Conservation (phyloP, 2,329 filamentous ascomycete species). For the Neophaeococcomyces aloes region DNA sequence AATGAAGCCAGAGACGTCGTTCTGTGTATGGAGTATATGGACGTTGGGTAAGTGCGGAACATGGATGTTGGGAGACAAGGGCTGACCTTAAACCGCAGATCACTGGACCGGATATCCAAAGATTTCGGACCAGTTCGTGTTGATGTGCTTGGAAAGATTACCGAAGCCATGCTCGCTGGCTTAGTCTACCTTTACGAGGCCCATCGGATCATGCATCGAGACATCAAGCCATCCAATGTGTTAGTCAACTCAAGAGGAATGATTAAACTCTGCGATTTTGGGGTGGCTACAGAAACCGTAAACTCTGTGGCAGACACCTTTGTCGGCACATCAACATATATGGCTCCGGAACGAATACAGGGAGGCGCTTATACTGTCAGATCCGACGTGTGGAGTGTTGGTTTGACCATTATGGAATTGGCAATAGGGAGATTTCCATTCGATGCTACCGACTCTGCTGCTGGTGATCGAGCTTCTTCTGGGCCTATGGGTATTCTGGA, state of each 20-base stretch:
- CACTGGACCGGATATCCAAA: constrained; percentile 85
- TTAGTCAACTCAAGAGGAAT: constrained; percentile 86
- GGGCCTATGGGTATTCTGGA: constrained; percentile 90
- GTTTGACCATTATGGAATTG: constrained; percentile 88
- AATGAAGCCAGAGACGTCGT: constrained; percentile 96
- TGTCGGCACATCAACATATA: constrained; percentile 96
- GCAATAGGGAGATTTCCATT: constrained; percentile 98
- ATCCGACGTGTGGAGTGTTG: constrained; percentile 98
- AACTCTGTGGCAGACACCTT: constrained; percentile 98
- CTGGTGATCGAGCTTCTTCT: constrained; percentile 53
- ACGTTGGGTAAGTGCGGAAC: constrained; percentile 69
- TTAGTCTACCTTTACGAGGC: constrained; percentile 90
- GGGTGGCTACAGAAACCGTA: constrained; percentile 93
- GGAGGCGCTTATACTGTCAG: constrained; percentile 96
- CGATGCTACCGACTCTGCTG: constrained; percentile 67
- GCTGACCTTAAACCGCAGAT: constrained; percentile 42
- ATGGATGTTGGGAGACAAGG: constrained; percentile 8
- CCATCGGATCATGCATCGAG: constrained; percentile 97
- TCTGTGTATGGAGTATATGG: constrained; percentile 99
- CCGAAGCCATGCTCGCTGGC: constrained; percentile 85
- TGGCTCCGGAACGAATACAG: constrained; percentile 96
- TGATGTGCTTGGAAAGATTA: constrained; percentile 94
- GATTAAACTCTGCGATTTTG: constrained; percentile 98
- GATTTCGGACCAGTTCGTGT: constrained; percentile 92
- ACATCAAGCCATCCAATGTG: constrained; percentile 97